Percentiles rank a stretch among this genome's conserved stretches.
phyloP scores from a whole-genome alignment of 768 basidiomycete genomes.

The Heimioporus sp. region DNA sequence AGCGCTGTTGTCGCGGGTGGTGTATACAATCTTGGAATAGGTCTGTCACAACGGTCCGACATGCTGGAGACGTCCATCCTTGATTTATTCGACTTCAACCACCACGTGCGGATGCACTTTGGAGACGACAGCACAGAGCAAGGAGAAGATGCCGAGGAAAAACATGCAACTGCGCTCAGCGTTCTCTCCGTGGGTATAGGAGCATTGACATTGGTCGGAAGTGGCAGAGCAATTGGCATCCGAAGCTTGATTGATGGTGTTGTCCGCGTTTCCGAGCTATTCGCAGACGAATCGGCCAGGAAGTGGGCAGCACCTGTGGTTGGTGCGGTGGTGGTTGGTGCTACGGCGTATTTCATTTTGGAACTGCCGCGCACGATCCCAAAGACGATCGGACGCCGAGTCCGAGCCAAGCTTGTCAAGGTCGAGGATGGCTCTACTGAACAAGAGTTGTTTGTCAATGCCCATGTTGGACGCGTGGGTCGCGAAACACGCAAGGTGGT shows the following conservation, averaged over 20 bases:
- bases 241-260: slow-evolving; percentile 77
- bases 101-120: slow-evolving; percentile 74
- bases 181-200: slow-evolving; percentile 78
- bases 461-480: slow-evolving; percentile 66
- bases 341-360: slow-evolving; percentile 76
- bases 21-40: slow-evolving; percentile 75
- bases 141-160: slow-evolving; percentile 33
- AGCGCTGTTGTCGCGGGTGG: slow-evolving; percentile 75
- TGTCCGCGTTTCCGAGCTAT: slow-evolving; percentile 70
- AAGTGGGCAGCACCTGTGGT: slow-evolving; percentile 88
- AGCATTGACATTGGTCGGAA: slow-evolving; percentile 86
- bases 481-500: slow-evolving; percentile 93
- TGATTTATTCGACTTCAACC: slow-evolving; percentile 84
- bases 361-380: slow-evolving; percentile 91
- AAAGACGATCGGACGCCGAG: slow-evolving; percentile 81
- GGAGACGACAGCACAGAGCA: slow-evolving; percentile 41
- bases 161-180: slow-evolving; percentile 60
- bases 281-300: slow-evolving; percentile 76
- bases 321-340: slow-evolving; percentile 71
- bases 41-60: slow-evolving; percentile 73
- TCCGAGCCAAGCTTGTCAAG: slow-evolving; percentile 60
- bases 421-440: slow-evolving; percentile 44
- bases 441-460: slow-evolving; percentile 60
- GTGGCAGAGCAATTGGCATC: slow-evolving; percentile 67
- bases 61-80: slow-evolving; percentile 77